phyloP scores from a whole-genome alignment of 257 asterid species.

The Paulownia fortunei region DNA sequence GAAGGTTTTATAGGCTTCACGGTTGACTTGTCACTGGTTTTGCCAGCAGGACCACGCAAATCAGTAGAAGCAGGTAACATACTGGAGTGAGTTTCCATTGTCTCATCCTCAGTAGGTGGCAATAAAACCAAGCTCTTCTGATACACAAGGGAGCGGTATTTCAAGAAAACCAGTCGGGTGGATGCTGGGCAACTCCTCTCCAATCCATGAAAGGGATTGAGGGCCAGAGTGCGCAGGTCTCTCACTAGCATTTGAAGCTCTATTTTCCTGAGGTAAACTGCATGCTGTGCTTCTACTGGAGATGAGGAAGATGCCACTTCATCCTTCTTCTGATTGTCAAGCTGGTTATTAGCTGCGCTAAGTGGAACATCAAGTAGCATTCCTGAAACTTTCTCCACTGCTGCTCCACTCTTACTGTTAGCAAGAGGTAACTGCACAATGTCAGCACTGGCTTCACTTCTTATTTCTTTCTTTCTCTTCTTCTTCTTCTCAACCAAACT shows the following conservation, averaged over 20 bases:
- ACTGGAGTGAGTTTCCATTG: constrained; percentile 43
- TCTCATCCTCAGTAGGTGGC: constrained; percentile 54
- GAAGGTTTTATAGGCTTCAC: constrained; percentile 56
- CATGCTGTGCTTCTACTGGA: constrained; percentile 36
- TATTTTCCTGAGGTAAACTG: constrained; percentile 29
- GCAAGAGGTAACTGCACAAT: constrained; percentile 37
- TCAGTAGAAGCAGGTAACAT: constrained; percentile 33
- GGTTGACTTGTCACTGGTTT: constrained; percentile 43
- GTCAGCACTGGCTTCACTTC: constrained; percentile 33
- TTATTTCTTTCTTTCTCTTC: constrained; percentile 50
- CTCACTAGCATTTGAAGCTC: constrained; percentile 52
- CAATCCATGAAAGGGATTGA: constrained; percentile 64
- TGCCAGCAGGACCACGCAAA: constrained; percentile 39
- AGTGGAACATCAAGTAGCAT: constrained; percentile 32
- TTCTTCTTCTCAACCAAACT: constrained; percentile 46
- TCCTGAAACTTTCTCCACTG: constrained; percentile 36
- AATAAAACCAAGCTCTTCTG: constrained; percentile 70
- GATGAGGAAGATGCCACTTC: constrained; percentile 30
- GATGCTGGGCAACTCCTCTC: constrained; percentile 48
- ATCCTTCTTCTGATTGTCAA: constrained; percentile 37
- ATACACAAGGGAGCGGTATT: constrained; percentile 76
- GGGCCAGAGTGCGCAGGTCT: constrained; percentile 74
- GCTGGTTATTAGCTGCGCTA: constrained; percentile 33
- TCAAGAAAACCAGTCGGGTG: constrained; percentile 52
- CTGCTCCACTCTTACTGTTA: constrained; percentile 34